Evolutionary conservation across 805 yeast species (phyloP), one percentile per base, ranked within the genome.

Genomic region (Starmerella floricola): DNA sequence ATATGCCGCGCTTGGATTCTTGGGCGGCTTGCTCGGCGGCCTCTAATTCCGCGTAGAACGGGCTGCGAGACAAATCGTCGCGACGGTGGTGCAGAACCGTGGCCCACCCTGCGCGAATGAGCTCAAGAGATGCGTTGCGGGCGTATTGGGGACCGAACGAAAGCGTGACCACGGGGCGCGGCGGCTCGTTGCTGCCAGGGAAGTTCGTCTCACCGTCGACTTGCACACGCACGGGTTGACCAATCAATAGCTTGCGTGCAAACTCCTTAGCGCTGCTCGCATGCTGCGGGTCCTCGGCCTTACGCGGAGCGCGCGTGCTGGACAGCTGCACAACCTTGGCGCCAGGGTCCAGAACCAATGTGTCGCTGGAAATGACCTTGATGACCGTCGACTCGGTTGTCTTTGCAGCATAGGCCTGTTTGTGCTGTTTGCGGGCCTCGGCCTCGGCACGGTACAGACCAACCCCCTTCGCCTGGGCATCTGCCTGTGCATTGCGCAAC

Each of bases 41-140:
- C 34, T 80, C 61, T 42, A 84, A 67, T 37, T 68, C 69, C 56
- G 84, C 94, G 88, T 94, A 83, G 52, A 75, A 71, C 26, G 76
- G 69, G 2, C 91, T 76, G 51, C 83, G 69, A 54, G 77, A 83
- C 11, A 69, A 62, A 35, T 78, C 81, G 45, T 79, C 83, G 61
- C 78, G 78, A 56, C 78, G 76, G 62, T 82, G 93, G 57, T 74
- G 75, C 44, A 81, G 69, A 19, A 83, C 94, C n/a, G 79, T 64
- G 13, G 87, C 93, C 60, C 65, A 74, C 6, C 95, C 95, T 45
- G 63, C 67, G 23, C 67, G 59, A 16, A 84, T 79, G 40, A 84
- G 58, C 26, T 64, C 52, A 51, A 75, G 73, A 6, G 83, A 73
- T 30, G 84, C 64, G 55, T 82, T 82, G 34, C 63, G 34, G 34